phyloP scores from a whole-genome alignment of 1,284 basidiomycete species.

The Apiotrichum domesticum region DNA sequence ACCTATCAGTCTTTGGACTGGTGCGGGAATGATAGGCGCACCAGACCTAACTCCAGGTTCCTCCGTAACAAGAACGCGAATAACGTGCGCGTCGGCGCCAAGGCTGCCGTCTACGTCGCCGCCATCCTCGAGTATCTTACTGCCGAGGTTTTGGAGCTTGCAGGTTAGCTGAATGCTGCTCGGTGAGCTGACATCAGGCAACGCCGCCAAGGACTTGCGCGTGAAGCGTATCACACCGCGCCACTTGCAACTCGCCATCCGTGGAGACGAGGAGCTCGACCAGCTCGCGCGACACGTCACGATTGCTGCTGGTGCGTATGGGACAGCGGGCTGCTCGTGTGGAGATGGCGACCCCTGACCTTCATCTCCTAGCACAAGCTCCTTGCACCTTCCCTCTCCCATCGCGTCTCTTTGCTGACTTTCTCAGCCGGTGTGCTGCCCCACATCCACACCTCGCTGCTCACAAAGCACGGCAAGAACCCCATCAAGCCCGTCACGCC shows the following conservation, averaged over 20 bases:
- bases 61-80: slow-evolving; percentile 88
- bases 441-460: slow-evolving; percentile 77
- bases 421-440: slow-evolving; percentile 66
- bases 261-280: slow-evolving; percentile 73
- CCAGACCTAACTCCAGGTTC: slow-evolving; percentile 55
- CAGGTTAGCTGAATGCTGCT: slow-evolving; percentile 24
- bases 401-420: too few species aligned
- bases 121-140: slow-evolving; percentile 49
- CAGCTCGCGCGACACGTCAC: slow-evolving; percentile 32
- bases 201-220: slow-evolving; percentile 91
- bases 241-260: slow-evolving; percentile 62
- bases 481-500: slow-evolving; percentile 7
- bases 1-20: too few species aligned
- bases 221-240: slow-evolving; percentile 96
- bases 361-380: too few species aligned
- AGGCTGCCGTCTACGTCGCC: slow-evolving; percentile 48
- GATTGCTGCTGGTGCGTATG: too few species aligned
- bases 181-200: slow-evolving; percentile 55
- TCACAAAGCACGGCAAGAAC: slow-evolving; percentile 26
- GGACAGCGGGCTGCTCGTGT: too few species aligned
- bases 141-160: slow-evolving; percentile 50
- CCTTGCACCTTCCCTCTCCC: too few species aligned
- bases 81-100: slow-evolving; percentile 58
- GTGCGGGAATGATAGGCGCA: not conserved
- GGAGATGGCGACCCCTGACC: too few species aligned